A percentile compares a stretch with the other conserved stretches of the same genome.
Conservation (phyloP, 169 alveolate species). For the Babesia ovata region DNA sequence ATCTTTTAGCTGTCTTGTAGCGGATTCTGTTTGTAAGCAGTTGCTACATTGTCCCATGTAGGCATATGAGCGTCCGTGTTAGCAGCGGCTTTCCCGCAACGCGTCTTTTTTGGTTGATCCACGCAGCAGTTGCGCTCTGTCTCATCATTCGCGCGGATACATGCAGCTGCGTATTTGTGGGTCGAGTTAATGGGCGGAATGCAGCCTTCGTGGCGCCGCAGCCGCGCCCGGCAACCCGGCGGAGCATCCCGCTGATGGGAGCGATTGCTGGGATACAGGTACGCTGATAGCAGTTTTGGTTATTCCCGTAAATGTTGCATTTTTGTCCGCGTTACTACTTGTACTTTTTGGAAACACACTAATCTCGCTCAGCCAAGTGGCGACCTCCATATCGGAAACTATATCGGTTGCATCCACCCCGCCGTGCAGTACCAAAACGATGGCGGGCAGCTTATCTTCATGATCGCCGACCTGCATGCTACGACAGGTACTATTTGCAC, state of each 20-base stretch:
- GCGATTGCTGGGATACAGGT: conserved; percentile 44
- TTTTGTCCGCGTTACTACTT: not conserved
- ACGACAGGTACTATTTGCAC: conserved; percentile 24
- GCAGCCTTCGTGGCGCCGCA: not conserved
- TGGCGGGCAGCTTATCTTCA: conserved; percentile 21
- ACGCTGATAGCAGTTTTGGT: not conserved
- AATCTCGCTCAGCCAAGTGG: conserved; percentile 58
- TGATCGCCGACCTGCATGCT: conserved; percentile 68
- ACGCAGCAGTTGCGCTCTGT: not conserved
- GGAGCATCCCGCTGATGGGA: conserved; percentile 1
- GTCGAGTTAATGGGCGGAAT: not conserved
- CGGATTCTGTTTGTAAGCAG: too few species aligned
- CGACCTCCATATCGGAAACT: conserved; percentile 67
- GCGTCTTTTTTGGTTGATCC: not conserved
- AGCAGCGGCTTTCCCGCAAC: too few species aligned
- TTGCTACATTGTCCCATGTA: too few species aligned
- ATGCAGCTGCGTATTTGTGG: not conserved
- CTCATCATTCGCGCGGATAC: not conserved
- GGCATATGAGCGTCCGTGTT: too few species aligned
- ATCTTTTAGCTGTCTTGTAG: too few species aligned
- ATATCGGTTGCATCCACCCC: conserved; percentile 68
- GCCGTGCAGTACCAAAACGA: conserved; percentile 44
- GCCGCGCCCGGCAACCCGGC: not conserved
- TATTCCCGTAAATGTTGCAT: not conserved
- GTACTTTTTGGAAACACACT: not conserved